Conservation (phyloP, 352 stramenopile species). For the Aphanomyces astaci region DNA sequence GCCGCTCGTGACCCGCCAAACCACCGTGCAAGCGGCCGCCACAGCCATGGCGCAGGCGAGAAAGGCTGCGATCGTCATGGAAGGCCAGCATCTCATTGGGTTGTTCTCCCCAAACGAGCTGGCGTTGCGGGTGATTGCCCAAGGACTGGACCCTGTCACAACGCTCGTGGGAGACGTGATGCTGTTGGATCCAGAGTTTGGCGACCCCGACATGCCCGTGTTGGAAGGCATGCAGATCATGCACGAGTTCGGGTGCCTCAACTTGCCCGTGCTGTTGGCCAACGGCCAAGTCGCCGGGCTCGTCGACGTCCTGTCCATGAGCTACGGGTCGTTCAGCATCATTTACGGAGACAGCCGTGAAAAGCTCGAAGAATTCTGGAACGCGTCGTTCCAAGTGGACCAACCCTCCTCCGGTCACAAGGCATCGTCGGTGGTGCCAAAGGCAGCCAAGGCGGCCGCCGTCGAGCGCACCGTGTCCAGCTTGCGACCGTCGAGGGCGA, state of each 20-base stretch:
- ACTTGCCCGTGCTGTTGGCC: slow-evolving; percentile 64
- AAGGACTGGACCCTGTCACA: slow-evolving; percentile 77
- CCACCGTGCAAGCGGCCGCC: slow-evolving; percentile 65
- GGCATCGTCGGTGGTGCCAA: not conserved
- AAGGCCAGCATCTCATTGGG: slow-evolving; percentile 84
- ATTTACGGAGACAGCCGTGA: slow-evolving; percentile 84
- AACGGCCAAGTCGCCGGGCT: slow-evolving; percentile 61
- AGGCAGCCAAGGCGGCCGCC: slow-evolving; percentile 30
- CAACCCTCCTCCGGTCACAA: no score
- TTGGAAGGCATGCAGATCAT: slow-evolving; percentile 84
- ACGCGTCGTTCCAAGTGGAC: slow-evolving; percentile 72
- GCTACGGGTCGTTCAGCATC: slow-evolving; percentile 80
- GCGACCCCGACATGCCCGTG: slow-evolving; percentile 55
- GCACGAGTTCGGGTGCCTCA: slow-evolving; percentile 76
- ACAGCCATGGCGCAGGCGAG: slow-evolving; percentile 70
- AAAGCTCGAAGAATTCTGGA: slow-evolving; percentile 87
- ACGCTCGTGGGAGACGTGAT: slow-evolving; percentile 90
- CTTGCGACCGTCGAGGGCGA: slow-evolving; percentile 75
- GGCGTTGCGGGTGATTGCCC: slow-evolving; percentile 92
- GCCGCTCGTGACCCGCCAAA: slow-evolving; percentile 29
- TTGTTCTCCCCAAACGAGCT: slow-evolving; percentile 97
- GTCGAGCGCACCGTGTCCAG: slow-evolving; percentile 61
- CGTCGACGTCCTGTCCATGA: slow-evolving; percentile 77
- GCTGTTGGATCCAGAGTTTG: slow-evolving; percentile 78
- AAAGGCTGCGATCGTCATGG: slow-evolving; percentile 90